Evolutionary conservation across 139 green algal genomes (phyloP), one percentile per base, ranked within the genome.

Genomic region (Medakamo hakoo): DNA sequence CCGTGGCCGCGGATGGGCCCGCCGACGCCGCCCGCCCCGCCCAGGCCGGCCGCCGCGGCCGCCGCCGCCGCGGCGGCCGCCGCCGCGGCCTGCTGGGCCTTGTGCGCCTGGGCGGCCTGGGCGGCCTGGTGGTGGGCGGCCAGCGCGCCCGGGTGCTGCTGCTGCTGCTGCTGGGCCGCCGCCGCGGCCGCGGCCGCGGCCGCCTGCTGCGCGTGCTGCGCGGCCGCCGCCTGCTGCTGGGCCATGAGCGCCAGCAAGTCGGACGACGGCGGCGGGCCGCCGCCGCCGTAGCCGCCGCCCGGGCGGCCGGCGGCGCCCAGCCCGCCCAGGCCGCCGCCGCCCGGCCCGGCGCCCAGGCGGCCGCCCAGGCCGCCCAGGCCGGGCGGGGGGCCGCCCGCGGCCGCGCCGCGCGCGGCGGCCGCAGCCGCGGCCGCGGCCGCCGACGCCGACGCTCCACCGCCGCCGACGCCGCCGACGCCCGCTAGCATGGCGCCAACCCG

Each of bases 191-290:
- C 22, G 22, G 22, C 49, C 49, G 25, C 52, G n/a, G 30, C 57
- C 24, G 57, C 25, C 29, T 58, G 63, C n/a, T 52, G 57, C 30
- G 67, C 30, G n/a, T 71, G 60, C 30, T 57, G 28, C 52, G 58
- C 29, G 23, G 25, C 27, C 9, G 20, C 28, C 27, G 30, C 29
- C 40, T 60, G 70, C 31, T 27, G 57, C 64, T 76, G 80, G 70
- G 72, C 66, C 56, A 84, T 69, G 76, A 85, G 78, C 30, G 70
- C 60, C 27, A 82, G 60, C 57, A 82, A 59, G 67, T 84, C 71
- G 55, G 71, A 67, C 49, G 71, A 75, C 32, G 78, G 71, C 14
- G n/a, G n/a, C n/a, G 40, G 27, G 55, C 58, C 56, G 55, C 28
- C 30, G 55, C 3, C 23, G 22, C 56, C 28, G 23, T n/a, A 30